Evolutionary conservation across 495 filamentous ascomycete genomes (phyloP).

Genomic region (Penicillium cosmopolitanum): DNA sequence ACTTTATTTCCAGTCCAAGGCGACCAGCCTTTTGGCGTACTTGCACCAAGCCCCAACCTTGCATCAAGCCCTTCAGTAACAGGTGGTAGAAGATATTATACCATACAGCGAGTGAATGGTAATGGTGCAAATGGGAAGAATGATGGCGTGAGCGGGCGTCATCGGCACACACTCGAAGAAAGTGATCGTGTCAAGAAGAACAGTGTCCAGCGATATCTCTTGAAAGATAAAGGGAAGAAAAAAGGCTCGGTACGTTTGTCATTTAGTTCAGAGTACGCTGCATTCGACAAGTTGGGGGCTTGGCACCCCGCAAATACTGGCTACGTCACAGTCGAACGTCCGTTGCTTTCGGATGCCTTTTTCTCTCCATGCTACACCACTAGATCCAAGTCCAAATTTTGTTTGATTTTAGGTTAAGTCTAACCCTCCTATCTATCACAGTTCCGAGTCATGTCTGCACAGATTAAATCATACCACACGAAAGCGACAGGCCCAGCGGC

Average conservation of each 20-base stretch:
- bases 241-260: slow-evolving; percentile 62
- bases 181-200: slow-evolving; percentile 89
- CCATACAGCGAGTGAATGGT: slow-evolving; percentile 76
- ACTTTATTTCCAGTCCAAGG: slow-evolving; percentile 29
- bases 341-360: slow-evolving; percentile 1
- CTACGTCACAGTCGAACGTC: slow-evolving; percentile 30
- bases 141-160: slow-evolving; percentile 64
- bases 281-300: slow-evolving; percentile 12
- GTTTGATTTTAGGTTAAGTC: not conserved
- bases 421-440: slow-evolving; percentile 10
- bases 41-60: slow-evolving; percentile 39
- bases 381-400: not conserved
- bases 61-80: slow-evolving; percentile 49
- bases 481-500: slow-evolving; percentile 79
- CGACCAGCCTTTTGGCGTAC: slow-evolving; percentile 45
- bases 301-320: slow-evolving; percentile 25
- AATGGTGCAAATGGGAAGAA: slow-evolving; percentile 76
- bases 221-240: slow-evolving; percentile 71
- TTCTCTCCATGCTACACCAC: not conserved
- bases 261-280: not conserved
- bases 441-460: slow-evolving; percentile 47
- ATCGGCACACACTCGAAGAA: slow-evolving; percentile 76
- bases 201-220: slow-evolving; percentile 68
- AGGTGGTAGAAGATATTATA: slow-evolving; percentile 63
- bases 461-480: slow-evolving; percentile 80